Percentiles rank a stretch among this genome's conserved stretches.
These are phyloP conservation scores for Volvox carteri DNA, from an alignment of 163 green algal species.

Conservation along the genomic window DNA sequence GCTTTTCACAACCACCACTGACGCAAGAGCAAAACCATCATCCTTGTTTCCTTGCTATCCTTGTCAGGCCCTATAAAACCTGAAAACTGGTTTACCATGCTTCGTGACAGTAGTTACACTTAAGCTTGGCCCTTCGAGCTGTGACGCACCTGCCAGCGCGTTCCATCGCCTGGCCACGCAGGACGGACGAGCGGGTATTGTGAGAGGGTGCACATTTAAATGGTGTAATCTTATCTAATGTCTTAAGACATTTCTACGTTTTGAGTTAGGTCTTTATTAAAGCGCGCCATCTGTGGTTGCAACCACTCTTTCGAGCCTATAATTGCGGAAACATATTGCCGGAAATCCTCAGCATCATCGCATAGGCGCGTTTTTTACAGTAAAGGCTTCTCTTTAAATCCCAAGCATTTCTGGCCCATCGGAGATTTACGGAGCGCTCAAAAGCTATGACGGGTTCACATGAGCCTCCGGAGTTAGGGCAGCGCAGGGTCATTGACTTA, in stretches of 20 bases:
- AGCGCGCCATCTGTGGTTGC: no score
- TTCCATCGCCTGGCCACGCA: slow-evolving; percentile 36
- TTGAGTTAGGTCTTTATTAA: no score
- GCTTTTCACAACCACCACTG: not conserved
- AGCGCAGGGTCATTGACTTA: slow-evolving; percentile 60
- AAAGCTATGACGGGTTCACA: not conserved
- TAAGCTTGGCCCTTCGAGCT: not conserved
- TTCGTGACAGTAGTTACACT: not conserved
- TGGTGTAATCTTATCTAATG: not conserved
- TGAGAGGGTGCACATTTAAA: no score
- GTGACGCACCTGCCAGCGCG: slow-evolving; percentile 5
- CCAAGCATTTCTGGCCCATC: not conserved
- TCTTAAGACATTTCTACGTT: not conserved
- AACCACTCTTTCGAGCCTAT: not conserved
- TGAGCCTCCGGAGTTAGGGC: not conserved
- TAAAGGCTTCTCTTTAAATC: not conserved
- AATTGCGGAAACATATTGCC: not conserved
- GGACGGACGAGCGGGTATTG: slow-evolving; percentile 7
- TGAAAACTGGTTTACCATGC: not conserved
- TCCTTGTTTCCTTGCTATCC: not conserved
- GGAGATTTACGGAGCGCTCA: not conserved
- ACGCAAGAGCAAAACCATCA: not conserved
- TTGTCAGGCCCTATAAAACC: not conserved
- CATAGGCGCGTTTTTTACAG: not conserved
- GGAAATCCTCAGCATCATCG: not conserved